Base-by-base conservation (phyloP, 176 grass and related monocot species). In the Oryza punctata region DNA sequence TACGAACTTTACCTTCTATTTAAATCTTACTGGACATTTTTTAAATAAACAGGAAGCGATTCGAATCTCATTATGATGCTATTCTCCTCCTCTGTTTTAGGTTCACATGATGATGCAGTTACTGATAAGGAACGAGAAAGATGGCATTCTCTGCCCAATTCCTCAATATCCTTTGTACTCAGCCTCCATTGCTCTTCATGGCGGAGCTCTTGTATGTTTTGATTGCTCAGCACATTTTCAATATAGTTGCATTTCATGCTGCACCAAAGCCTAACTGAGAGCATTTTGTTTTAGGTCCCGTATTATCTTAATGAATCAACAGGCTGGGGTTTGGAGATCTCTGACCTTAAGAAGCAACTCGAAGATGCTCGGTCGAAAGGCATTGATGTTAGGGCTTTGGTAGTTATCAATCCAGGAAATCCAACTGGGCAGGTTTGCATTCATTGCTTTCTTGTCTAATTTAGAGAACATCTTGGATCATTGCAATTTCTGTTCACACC, bases 81-180 rank as follows among this genome's bases (percentile, higher is more conserved):
- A 78, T 69, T 72, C 35, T 49, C 86, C 8, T 57, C 28, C 46
- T 81, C 50, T 61, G 19, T 10, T 25, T 61, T 79, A 96, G 96
- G 96, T 99, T 40, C 96, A 99, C 64, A 87, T 92, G 89, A 99
- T 99, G 96, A 94, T 99, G 96, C 96, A 99, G 46, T 86, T 99
- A 75, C 88, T 99, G 75, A 84, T 96, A 74, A 94, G 96, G 83
- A 90, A 92, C 59, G 93, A 99, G 85, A 92, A 95, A 61, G 96
- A 99, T 69, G 96, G 96, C 68, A 96, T 99, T 87, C 87, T 99
- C 76, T 93, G 91, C 52, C 96, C 96, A 1, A 99, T 99, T 77
- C 96, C 96, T 81, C 96, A 99, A 75, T 99, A 99, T 76, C 93
- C 96, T 63, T 91, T 99, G 75, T 99, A 99, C 78, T 99, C 96